phyloP scores from a whole-genome alignment of 441 rosid species.

The Lepidium campestre region DNA sequence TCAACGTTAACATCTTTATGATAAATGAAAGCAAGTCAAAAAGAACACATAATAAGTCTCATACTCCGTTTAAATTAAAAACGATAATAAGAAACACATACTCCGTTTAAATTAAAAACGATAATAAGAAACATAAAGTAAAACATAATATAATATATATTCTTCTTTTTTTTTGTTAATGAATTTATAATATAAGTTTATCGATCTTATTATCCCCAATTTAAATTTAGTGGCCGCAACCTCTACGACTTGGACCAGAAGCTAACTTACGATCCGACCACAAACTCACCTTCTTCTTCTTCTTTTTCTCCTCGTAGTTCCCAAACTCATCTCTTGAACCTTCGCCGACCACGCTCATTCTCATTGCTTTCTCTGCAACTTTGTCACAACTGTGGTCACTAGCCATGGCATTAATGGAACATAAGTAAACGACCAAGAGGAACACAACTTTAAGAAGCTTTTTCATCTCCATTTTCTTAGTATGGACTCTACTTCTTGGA shows the following conservation, averaged over 20 bases:
- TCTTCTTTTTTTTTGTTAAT: too few species aligned
- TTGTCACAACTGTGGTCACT: not conserved
- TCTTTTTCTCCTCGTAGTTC: not conserved
- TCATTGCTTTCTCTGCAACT: not conserved
- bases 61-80: not conserved
- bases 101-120: too few species aligned
- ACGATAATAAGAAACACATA: too few species aligned
- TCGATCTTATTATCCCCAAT: not conserved
- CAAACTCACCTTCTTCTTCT: not conserved
- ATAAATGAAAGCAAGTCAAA: not conserved
- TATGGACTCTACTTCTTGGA: not conserved
- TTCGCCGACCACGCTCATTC: not conserved
- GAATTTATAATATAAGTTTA: too few species aligned
- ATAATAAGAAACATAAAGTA: not conserved
- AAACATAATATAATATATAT: not conserved
- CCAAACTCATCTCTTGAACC: not conserved
- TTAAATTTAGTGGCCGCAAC: conserved; percentile 5
- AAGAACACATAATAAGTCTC: not conserved
- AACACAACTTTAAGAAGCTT: conserved; percentile 6
- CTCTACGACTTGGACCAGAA: conserved; percentile 26
- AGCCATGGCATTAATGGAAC: conserved; percentile 12
- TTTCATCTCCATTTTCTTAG: not conserved
- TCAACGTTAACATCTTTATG: not conserved
- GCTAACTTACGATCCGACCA: conserved; percentile 4
- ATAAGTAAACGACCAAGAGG: not conserved